A percentile compares a stretch with the other conserved stretches of the same genome.
Evolutionary conservation across 2,329 filamentous ascomycete genomes (phyloP).

Genomic region (Metarhizium sp.): DNA sequence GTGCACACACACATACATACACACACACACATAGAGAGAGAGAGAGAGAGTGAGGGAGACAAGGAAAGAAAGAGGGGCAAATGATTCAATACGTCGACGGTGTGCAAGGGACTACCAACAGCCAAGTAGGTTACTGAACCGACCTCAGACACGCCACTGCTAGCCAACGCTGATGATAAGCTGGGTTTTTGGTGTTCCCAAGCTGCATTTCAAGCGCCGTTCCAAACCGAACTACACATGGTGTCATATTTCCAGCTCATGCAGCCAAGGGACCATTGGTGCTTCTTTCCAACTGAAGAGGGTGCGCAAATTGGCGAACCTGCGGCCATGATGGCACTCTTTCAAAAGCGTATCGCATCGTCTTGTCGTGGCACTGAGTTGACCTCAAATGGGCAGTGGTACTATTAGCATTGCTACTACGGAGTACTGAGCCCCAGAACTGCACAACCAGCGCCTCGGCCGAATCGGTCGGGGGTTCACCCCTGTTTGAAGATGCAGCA

Average conservation of each 20-base stretch:
- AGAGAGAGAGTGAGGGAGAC: no score
- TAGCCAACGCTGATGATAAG: not conserved
- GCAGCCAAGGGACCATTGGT: not conserved
- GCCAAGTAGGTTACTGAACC: not conserved
- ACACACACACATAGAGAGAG: no score
- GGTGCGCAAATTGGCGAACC: not conserved
- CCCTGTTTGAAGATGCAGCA: constrained; percentile 3
- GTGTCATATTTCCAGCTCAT: not conserved
- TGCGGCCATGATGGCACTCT: not conserved
- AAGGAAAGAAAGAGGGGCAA: no score
- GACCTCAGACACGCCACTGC: not conserved
- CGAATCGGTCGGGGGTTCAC: constrained; percentile 5
- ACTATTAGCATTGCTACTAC: not conserved
- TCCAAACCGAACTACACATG: not conserved
- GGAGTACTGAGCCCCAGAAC: not conserved
- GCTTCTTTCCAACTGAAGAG: not conserved
- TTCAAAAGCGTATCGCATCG: not conserved
- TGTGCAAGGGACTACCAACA: not conserved
- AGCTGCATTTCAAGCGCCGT: not conserved
- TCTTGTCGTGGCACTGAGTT: not conserved
- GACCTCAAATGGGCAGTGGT: not conserved
- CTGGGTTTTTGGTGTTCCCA: not conserved
- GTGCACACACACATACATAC: no score
- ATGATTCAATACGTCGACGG: not conserved
- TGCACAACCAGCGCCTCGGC: constrained; percentile 4